Conservation (phyloP, 306 rosid species). For the Dryas alaskensis region DNA sequence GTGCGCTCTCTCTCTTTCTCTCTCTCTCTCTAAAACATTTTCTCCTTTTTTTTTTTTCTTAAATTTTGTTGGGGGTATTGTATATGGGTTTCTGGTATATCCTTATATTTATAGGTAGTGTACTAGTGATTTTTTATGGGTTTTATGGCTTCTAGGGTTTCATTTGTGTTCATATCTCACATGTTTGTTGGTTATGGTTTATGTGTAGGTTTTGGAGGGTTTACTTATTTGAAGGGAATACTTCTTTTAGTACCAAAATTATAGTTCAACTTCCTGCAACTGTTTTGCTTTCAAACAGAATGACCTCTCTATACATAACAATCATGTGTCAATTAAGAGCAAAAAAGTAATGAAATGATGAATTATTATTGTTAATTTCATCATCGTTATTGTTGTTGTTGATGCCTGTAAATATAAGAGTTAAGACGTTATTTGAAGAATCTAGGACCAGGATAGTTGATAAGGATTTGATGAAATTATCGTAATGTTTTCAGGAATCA, state of each 20-base stretch:
- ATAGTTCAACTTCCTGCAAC: background rate
- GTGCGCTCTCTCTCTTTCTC: slow-evolving; percentile 37
- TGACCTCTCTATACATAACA: background rate
- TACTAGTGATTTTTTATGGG: background rate
- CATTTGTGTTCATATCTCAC: slow-evolving; percentile 1
- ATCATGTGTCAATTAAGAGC: background rate
- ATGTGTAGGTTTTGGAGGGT: background rate
- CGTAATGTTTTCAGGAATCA: background rate
- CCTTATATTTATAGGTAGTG: background rate
- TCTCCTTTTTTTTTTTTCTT: no score
- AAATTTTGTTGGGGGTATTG: slow-evolving; percentile 32
- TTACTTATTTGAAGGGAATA: background rate
- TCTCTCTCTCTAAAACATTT: background rate
- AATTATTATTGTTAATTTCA: background rate
- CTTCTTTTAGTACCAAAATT: background rate
- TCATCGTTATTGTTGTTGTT: background rate
- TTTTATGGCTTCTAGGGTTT: slow-evolving; percentile 28
- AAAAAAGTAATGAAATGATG: background rate
- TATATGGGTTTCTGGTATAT: background rate
- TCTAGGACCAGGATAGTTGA: background rate
- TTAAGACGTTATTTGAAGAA: background rate
- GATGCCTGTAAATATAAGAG: background rate
- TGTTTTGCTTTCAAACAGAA: background rate
- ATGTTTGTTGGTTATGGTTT: slow-evolving; percentile 5
- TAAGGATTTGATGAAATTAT: background rate